Base-by-base conservation (phyloP, 495 filamentous ascomycete species). In the Aspergillus conjunctus region DNA sequence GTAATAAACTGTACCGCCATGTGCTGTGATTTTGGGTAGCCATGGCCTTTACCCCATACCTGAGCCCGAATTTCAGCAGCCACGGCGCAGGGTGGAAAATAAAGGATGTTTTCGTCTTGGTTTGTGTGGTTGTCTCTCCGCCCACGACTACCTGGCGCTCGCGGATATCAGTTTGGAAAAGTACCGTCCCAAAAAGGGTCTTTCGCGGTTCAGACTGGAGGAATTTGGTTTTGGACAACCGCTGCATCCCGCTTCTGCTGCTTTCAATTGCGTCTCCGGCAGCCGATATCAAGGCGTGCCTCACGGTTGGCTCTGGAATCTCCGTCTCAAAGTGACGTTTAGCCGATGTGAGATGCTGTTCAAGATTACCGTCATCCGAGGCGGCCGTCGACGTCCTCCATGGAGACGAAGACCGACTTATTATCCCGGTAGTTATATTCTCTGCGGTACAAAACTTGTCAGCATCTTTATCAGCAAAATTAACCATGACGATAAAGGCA, bases 111-210 rank as follows among this genome's bases (percentile, higher is more conserved):
- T 15, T 56, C 3, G 37, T 45, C 14, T 45, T 14, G 4, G 20
- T 56, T 17, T 15, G 39, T 11, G 1, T 22, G 17, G 39, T 18
- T 6, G 37, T 32, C 21, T 45, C 53, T n/a, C 22, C 21, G 1
- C 3, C 53, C 0, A 31, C 8, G 22, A 11, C 17, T 6, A 26
- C 9, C 7, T n/a, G 18, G 2, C 21, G 20, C 8, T n/a, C 21
- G 11, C n/a, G 0, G 11, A 56, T 9, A 0, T 31, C 18, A 3
- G 9, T 56, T 9, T 32, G 53, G 22, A 31, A 56, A 10, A 6
- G 3, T 26, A 56, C 15, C 9, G 53, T 56, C 9, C 53, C 53
- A 46, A 56, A 56, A 5, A 46, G 9, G 2, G 53, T 56, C 20
- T 46, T 31, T 22, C 37, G 20, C 1, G 5, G 1, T 17, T 44